Percentiles rank a stretch among this genome's conserved stretches.
These are phyloP conservation scores for Silene vulgaris DNA, from an alignment of 179 eudicot species.

Conservation along the genomic window DNA sequence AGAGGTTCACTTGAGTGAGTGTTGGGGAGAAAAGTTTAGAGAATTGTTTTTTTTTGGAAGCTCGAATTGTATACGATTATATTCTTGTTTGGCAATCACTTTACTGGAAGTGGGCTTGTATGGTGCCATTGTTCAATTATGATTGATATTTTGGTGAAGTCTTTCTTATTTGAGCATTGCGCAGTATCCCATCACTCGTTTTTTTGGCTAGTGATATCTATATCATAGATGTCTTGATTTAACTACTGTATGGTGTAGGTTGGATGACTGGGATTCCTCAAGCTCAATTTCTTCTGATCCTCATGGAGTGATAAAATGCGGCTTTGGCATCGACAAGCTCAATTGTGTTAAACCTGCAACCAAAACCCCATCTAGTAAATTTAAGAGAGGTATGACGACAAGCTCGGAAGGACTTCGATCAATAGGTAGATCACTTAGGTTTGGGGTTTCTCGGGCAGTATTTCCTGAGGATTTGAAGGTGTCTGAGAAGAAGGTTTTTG, in stretches of 20 bases:
- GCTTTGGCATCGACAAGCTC: conserved; percentile 43
- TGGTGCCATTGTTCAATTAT: too few species aligned
- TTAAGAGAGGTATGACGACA: conserved; percentile 65
- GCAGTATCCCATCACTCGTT: background rate
- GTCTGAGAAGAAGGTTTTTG: conserved; percentile 89
- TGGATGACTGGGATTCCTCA: conserved; percentile 82
- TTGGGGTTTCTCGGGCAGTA: conserved; percentile 84
- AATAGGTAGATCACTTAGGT: conserved; percentile 78
- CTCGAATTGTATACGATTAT: background rate
- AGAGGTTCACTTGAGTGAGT: background rate
- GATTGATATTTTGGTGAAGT: too few species aligned
- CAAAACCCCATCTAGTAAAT: conserved; percentile 55
- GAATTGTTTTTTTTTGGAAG: background rate
- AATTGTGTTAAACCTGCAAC: conserved; percentile 33
- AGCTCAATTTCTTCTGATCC: conserved; percentile 59
- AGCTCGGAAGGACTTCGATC: conserved; percentile 89
- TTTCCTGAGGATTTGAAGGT: conserved; percentile 93
- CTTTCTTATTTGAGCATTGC: too few species aligned
- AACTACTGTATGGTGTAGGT: conserved; percentile 38
- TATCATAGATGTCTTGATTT: background rate
- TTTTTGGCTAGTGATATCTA: background rate
- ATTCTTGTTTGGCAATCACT: background rate
- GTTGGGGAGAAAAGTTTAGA: background rate
- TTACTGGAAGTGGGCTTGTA: background rate
- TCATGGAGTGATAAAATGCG: conserved; percentile 49